Percentiles rank a stretch among this genome's conserved stretches.
Conservation (phyloP, 139 green algal genomes). For the Parachlorella kessleri region DNA sequence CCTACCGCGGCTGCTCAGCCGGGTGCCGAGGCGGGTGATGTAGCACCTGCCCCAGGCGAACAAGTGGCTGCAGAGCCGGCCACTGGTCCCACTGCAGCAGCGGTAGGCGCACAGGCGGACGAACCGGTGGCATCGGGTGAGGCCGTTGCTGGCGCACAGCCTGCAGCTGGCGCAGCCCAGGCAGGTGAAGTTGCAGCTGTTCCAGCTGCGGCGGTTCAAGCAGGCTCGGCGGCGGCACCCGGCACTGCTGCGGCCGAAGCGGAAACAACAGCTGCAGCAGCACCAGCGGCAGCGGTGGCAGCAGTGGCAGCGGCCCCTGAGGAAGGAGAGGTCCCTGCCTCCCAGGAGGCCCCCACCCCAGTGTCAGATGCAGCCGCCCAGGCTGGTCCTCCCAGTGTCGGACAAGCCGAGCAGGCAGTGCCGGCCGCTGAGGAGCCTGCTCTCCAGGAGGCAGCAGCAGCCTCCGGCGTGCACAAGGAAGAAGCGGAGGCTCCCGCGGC, state of each 20-base stretch:
- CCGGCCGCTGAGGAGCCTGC: too few relatives aligned
- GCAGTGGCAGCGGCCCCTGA: not conserved
- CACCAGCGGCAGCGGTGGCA: not conserved
- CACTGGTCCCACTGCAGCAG: not conserved
- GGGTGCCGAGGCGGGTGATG: not conserved
- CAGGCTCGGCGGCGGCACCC: not conserved
- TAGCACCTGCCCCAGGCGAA: not conserved
- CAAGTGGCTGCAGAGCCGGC: not conserved
- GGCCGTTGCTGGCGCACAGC: not conserved
- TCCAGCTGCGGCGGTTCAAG: conserved; percentile 7
- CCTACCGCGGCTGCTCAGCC: not conserved
- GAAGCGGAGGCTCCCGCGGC: not conserved
- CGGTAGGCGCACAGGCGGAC: not conserved
- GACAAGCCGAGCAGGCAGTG: too few relatives aligned
- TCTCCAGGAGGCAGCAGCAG: too few relatives aligned
- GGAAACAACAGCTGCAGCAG: not conserved
- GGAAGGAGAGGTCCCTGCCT: not conserved
- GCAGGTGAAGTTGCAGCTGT: not conserved
- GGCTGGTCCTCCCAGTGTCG: too few relatives aligned
- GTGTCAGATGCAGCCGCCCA: too few relatives aligned
- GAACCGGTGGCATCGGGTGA: not conserved
- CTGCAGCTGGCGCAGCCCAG: not conserved
- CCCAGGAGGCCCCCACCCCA: too few relatives aligned
- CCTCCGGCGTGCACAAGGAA: not conserved
- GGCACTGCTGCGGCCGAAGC: not conserved